Conservation (phyloP, 2,329 filamentous ascomycete species). For the Furcasterigmium sp. region DNA sequence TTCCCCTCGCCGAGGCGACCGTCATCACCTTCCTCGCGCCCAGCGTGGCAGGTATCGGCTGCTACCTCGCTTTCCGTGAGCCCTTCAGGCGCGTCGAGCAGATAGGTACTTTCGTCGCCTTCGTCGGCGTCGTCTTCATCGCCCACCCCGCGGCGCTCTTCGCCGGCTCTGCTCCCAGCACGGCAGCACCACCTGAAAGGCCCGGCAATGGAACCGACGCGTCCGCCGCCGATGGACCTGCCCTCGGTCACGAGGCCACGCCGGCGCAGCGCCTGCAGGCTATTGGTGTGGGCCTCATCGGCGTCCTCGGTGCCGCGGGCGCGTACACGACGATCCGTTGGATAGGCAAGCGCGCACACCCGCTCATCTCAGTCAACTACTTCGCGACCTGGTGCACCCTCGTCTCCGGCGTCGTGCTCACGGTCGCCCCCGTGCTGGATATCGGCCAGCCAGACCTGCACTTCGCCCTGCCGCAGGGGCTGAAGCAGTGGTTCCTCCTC, state of each 20-base stretch:
- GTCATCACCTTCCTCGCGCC: conserved; percentile 86
- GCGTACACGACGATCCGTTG: conserved; percentile 73
- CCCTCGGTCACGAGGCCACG: conserved; percentile 36
- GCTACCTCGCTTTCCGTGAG: conserved; percentile 68
- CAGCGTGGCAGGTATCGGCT: conserved; percentile 72
- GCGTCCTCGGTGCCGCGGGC: conserved; percentile 69
- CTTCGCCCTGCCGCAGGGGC: conserved; percentile 33
- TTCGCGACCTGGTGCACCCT: conserved; percentile 68
- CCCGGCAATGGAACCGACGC: conserved; percentile 8
- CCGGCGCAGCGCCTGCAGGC: conserved; percentile 63
- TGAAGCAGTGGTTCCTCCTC: conserved; percentile 61
- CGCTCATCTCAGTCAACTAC: conserved; percentile 82
- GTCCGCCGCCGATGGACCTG: conserved; percentile 15
- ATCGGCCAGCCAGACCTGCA: conserved; percentile 40
- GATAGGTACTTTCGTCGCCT: conserved; percentile 67
- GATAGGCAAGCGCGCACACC: conserved; percentile 75
- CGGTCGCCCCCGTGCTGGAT: conserved; percentile 38
- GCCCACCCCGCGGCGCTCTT: conserved; percentile 64
- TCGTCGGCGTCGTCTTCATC: conserved; percentile 78
- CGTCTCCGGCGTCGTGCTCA: conserved; percentile 58
- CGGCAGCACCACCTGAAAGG: conserved; percentile 7
- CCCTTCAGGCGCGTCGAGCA: conserved; percentile 75
- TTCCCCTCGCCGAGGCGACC: conserved; percentile 81
- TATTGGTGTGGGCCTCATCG: conserved; percentile 66
- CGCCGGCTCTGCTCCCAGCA: conserved; percentile 15